A percentile compares a stretch with the other conserved stretches of the same genome.
Evolutionary conservation across 306 rosid species (phyloP).

Genomic region (Sicyos baderoa): DNA sequence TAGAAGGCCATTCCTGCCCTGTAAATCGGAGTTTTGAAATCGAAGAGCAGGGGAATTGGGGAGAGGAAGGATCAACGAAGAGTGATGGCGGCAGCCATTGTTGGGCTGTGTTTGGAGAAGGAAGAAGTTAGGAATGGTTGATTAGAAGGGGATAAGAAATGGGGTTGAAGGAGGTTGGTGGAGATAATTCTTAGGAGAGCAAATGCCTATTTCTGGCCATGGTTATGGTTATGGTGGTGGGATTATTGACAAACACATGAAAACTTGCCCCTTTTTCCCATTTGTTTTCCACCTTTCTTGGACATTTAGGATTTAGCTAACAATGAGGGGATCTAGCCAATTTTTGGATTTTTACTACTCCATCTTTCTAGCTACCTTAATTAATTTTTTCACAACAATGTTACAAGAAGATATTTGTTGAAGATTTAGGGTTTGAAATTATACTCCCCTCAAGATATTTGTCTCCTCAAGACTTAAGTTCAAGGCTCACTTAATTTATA

Average conservation of each 20-base stretch:
- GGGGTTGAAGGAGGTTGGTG: constrained; percentile 26
- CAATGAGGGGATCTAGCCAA: background rate
- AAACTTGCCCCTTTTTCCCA: background rate
- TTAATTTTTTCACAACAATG: background rate
- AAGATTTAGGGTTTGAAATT: too few species aligned
- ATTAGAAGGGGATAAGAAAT: background rate
- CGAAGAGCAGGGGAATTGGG: constrained; percentile 16
- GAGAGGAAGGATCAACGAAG: background rate
- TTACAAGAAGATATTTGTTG: background rate
- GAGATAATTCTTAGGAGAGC: constrained; percentile 41
- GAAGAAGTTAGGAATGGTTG: constrained; percentile 19
- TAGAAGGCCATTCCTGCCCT: constrained; percentile 72
- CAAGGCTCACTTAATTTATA: too few species aligned
- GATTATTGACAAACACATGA: background rate
- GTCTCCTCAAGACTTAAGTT: too few species aligned
- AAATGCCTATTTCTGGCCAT: constrained; percentile 7
- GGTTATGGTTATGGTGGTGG: background rate
- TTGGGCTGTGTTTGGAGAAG: constrained; percentile 28
- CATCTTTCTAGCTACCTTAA: background rate
- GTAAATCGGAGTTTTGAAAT: constrained; percentile 15
- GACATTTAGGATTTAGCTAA: background rate
- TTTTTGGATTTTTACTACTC: background rate
- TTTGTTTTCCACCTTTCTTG: constrained; percentile 7
- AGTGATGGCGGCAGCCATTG: constrained; percentile 35
- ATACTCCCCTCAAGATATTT: too few species aligned